These are phyloP conservation scores for Rugosomyces carneus DNA, from an alignment of 1,284 basidiomycete species.

Conservation along the genomic window DNA sequence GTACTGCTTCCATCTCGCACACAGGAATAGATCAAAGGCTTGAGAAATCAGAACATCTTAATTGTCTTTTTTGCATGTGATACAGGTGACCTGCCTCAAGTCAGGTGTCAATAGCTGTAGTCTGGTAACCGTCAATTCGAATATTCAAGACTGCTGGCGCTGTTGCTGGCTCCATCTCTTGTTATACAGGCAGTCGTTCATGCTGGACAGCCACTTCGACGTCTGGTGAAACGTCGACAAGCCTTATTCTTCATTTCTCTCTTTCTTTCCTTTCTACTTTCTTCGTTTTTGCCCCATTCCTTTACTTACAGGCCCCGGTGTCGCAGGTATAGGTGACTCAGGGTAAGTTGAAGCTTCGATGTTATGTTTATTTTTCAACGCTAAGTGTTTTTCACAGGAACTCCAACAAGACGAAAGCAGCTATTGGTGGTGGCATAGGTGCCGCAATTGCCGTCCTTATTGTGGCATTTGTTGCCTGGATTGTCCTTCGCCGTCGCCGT, in stretches of 20 bases:
- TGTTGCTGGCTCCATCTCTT: slow-evolving; percentile 1
- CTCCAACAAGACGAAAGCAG: slow-evolving; percentile 13
- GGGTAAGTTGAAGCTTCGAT: slow-evolving; percentile 3
- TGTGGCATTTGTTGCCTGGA: slow-evolving; percentile 16
- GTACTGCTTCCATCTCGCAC: background rate
- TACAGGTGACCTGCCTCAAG: background rate
- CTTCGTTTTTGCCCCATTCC: background rate
- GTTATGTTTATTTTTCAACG: background rate
- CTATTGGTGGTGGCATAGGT: slow-evolving; percentile 20
- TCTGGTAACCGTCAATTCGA: slow-evolving; percentile 11
- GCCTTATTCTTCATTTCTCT: slow-evolving; percentile 8
- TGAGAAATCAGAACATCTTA: background rate
- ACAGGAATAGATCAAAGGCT: background rate
- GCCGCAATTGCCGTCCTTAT: slow-evolving; percentile 18
- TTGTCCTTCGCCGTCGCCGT: slow-evolving; percentile 18
- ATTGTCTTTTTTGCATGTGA: slow-evolving; percentile 6
- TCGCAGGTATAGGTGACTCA: background rate
- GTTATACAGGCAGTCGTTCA: slow-evolving; percentile 8
- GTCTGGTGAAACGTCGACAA: slow-evolving; percentile 6
- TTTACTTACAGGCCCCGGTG: background rate
- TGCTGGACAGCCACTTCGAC: slow-evolving; percentile 1
- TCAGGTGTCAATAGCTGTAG: slow-evolving; percentile 8
- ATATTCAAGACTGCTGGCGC: background rate
- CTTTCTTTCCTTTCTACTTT: background rate
- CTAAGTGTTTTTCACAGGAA: background rate